Percentiles rank a stretch among this genome's conserved stretches.
Conservation (phyloP, 345 rosid genomes). For the Brassica juncea region DNA sequence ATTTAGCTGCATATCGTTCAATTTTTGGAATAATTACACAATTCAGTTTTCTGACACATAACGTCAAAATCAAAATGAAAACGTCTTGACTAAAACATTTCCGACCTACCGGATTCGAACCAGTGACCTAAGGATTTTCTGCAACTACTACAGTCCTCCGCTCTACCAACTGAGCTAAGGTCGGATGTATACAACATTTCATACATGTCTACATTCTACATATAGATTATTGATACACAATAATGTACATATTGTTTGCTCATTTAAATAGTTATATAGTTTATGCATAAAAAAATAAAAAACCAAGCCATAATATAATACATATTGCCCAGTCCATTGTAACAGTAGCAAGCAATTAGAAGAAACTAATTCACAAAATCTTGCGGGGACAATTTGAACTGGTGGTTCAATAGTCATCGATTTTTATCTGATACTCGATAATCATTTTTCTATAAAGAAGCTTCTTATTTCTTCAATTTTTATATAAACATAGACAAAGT, state of each 20-base stretch:
- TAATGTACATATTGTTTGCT: not conserved
- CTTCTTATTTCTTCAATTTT: no score
- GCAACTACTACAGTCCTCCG: conserved; percentile 88
- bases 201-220: not conserved
- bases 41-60: not conserved
- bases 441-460: no score
- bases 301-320: not conserved
- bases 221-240: not conserved
- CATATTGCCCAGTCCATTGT: not conserved
- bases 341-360: no score
- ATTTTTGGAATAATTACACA: not conserved
- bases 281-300: no score
- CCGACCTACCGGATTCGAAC: conserved; percentile 74
- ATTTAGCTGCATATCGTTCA: not conserved
- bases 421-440: no score
- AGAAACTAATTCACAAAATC: no score
- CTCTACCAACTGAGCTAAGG: conserved; percentile 98
- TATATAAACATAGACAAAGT: no score
- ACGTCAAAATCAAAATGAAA: not conserved
- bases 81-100: not conserved
- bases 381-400: not conserved
- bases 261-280: no score
- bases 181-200: conserved; percentile 25
- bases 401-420: not conserved
- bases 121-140: conserved; percentile 52